Percentiles rank a stretch among this genome's conserved stretches.
Evolutionary conservation across 805 yeast species (phyloP).

Genomic region (Ogataea chonburiensis): DNA sequence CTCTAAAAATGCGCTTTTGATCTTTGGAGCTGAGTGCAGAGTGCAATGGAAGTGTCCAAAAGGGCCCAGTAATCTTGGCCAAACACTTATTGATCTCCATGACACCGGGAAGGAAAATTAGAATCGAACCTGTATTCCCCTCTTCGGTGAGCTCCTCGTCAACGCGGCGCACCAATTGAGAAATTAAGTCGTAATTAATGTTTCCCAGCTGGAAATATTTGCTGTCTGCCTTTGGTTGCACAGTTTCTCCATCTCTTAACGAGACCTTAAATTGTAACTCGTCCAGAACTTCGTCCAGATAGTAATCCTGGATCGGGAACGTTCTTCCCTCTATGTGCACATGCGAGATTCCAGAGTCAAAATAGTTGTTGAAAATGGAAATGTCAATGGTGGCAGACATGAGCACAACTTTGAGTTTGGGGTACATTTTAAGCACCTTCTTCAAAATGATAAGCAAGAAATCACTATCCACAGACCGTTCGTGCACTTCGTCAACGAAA

Average conservation of each 20-base stretch:
- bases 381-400: constrained; percentile 95
- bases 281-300: constrained; percentile 63
- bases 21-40: constrained; percentile 83
- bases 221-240: constrained; percentile 63
- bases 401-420: constrained; percentile 64
- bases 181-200: constrained; percentile 72
- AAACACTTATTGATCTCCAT: constrained; percentile 77
- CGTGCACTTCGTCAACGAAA: constrained; percentile 95
- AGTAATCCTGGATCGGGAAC: constrained; percentile 80
- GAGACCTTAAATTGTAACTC: constrained; percentile 56
- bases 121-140: constrained; percentile 63
- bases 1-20: constrained; percentile 71
- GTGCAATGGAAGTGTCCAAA: constrained; percentile 71
- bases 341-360: constrained; percentile 52
- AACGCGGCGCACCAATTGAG: constrained; percentile 51
- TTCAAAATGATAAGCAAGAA: constrained; percentile 76
- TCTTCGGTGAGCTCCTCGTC: constrained; percentile 46
- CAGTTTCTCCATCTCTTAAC: constrained; percentile 32
- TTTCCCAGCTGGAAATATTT: constrained; percentile 63
- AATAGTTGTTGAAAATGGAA: constrained; percentile 63
- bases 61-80: constrained; percentile 32
- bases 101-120: constrained; percentile 87
- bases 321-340: constrained; percentile 91
- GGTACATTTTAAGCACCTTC: constrained; percentile 48
- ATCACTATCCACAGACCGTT: constrained; percentile 88